A percentile compares a stretch with the other conserved stretches of the same genome.
Conservation (phyloP, 257 asterid genomes). For the Marsdenia floribunda region DNA sequence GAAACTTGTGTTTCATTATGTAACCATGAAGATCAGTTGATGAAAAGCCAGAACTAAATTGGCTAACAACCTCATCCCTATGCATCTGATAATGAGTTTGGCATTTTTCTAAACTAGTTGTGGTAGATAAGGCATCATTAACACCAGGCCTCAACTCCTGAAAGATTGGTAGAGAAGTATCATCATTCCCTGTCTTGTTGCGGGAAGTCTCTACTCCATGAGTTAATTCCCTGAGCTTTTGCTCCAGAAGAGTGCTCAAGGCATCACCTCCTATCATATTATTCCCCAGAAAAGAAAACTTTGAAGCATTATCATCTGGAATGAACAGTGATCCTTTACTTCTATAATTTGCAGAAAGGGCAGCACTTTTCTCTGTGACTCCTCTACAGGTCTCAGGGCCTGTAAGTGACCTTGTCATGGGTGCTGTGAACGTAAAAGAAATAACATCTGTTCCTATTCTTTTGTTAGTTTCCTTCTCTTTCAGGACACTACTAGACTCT, state of each 20-base stretch:
- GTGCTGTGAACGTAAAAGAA: slow-evolving; percentile 88
- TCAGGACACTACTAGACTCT: slow-evolving; percentile 29
- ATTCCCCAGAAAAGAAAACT: slow-evolving; percentile 32
- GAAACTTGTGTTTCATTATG: slow-evolving; percentile 27
- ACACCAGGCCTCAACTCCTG: slow-evolving; percentile 22
- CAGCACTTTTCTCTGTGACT: slow-evolving; percentile 33
- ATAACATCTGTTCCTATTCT: slow-evolving; percentile 53
- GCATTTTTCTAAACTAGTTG: slow-evolving; percentile 27
- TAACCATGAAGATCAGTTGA: slow-evolving; percentile 27
- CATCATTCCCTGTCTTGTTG: slow-evolving; percentile 25
- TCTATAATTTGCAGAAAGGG: slow-evolving; percentile 31
- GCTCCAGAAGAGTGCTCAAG: slow-evolving; percentile 71
- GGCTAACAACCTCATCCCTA: slow-evolving; percentile 32
- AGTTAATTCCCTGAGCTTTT: slow-evolving; percentile 66
- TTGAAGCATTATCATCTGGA: slow-evolving; percentile 35
- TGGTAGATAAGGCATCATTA: slow-evolving; percentile 23
- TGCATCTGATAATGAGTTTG: slow-evolving; percentile 26
- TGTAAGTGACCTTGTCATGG: slow-evolving; percentile 48
- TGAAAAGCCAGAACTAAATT: slow-evolving; percentile 22
- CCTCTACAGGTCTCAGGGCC: slow-evolving; percentile 30
- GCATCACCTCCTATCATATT: slow-evolving; percentile 54
- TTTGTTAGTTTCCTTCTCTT: slow-evolving; percentile 38
- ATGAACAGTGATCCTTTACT: slow-evolving; percentile 34
- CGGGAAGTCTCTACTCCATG: slow-evolving; percentile 51
- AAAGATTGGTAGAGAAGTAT: slow-evolving; percentile 21